phyloP scores from a whole-genome alignment of 345 rosid species.

The Rhodomyrtus tomentosa region DNA sequence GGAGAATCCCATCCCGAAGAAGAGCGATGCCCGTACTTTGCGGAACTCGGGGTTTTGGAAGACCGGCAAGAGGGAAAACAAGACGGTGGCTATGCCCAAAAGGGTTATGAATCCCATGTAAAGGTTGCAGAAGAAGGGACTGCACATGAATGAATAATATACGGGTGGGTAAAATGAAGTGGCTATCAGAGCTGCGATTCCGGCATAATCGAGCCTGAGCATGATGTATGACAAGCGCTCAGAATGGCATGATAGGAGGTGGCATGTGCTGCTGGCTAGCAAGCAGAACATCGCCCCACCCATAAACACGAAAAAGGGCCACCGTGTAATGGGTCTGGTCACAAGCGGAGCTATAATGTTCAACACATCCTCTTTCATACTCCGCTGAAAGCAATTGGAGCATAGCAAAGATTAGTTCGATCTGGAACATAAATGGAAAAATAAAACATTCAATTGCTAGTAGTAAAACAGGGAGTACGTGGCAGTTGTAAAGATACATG shows the following conservation, averaged over 20 bases:
- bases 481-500: not conserved
- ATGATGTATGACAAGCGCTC: constrained; percentile 67
- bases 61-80: constrained; percentile 66
- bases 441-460: not conserved
- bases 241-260: constrained; percentile 88
- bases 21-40: constrained; percentile 51
- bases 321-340: constrained; percentile 68
- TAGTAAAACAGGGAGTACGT: not conserved
- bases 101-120: constrained; percentile 78
- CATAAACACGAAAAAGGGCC: constrained; percentile 89
- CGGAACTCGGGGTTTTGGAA: constrained; percentile 81
- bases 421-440: not conserved
- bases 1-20: constrained; percentile 78
- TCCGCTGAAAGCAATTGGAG: constrained; percentile 30
- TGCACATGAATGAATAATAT: constrained; percentile 89
- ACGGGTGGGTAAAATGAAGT: constrained; percentile 90
- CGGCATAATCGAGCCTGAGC: constrained; percentile 88
- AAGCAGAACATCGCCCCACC: constrained; percentile 98
- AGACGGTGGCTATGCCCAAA: constrained; percentile 50
- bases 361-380: constrained; percentile 59
- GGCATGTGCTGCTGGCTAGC: constrained; percentile 81
- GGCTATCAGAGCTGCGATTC: constrained; percentile 76
- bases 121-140: constrained; percentile 84
- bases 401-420: not conserved
- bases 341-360: constrained; percentile 67